These are phyloP conservation scores for Camelina hispida DNA, from an alignment of 345 rosid genomes.

Conservation along the genomic window DNA sequence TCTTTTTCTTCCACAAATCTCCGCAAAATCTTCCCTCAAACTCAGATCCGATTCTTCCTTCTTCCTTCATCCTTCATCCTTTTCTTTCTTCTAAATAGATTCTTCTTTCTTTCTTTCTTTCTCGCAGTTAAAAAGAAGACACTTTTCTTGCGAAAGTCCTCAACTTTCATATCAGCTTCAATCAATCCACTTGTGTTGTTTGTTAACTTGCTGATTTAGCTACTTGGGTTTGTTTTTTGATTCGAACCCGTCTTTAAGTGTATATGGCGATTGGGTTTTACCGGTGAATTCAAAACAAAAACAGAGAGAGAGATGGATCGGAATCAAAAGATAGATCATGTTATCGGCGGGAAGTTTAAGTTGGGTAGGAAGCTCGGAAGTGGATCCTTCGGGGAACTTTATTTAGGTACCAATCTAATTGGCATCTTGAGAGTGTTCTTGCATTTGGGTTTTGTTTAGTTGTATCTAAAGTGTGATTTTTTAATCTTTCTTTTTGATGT, in stretches of 20 bases:
- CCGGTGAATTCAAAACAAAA: slow-evolving; percentile 35
- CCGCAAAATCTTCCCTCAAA: slow-evolving; percentile 39
- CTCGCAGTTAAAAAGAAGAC: slow-evolving; percentile 10
- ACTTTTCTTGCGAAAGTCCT: slow-evolving; percentile 14
- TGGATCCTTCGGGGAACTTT: slow-evolving; percentile 90
- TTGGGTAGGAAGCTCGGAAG: slow-evolving; percentile 91
- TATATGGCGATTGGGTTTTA: slow-evolving; percentile 28
- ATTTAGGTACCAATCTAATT: slow-evolving; percentile 57
- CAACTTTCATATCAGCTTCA: slow-evolving; percentile 32
- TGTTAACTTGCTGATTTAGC: background rate
- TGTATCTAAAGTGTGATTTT: background rate
- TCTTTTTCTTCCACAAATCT: slow-evolving; percentile 10
- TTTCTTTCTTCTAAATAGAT: slow-evolving; percentile 9
- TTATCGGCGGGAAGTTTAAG: slow-evolving; percentile 80
- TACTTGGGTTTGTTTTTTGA: slow-evolving; percentile 27
- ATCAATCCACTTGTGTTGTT: slow-evolving; percentile 6
- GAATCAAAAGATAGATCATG: slow-evolving; percentile 60
- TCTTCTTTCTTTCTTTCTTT: slow-evolving; percentile 35
- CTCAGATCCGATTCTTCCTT: slow-evolving; percentile 45
- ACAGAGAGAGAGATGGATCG: slow-evolving; percentile 27
- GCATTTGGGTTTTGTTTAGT: background rate
- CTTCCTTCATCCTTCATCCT: background rate
- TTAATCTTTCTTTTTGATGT: background rate
- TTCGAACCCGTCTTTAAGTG: slow-evolving; percentile 37
- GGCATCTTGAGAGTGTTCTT: slow-evolving; percentile 5